Evolutionary conservation across 225 moss, liverwort and hornwort genomes (phyloP), one percentile per base, ranked within the genome.

Genomic region (Anthoceros angustus): DNA sequence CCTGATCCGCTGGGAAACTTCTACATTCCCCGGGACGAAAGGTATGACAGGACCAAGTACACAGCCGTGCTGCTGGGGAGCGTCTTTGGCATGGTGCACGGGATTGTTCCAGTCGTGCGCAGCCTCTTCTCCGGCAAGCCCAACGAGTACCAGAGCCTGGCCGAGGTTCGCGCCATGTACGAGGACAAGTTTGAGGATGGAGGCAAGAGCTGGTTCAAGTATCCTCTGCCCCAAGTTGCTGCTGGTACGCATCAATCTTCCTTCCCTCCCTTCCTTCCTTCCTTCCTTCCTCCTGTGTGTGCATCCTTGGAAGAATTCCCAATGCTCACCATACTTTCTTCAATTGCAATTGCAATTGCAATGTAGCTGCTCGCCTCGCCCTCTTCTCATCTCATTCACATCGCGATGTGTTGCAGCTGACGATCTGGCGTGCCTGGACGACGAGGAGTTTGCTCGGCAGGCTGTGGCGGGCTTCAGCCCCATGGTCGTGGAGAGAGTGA

Each of bases 11-110:
- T 55, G 55, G 55, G 55, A 15, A 55, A 55, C 18, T n/a, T 18
- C 55, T 55, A 55, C 55, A 55, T 55, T n/a, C 55, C 55, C 55
- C 18, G 55, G 55, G 55, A 55, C 55, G 55, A 55, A 15, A 55
- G 23, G 55, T 55, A 55, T 23, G 55, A 18, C 16, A 15, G 55
- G 7, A 20, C 23, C 55, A 55, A 55, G 55, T 55, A 55, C 55
- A 55, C 55, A 0, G 14, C 55, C 0, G 14, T 15, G 55, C 55
- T 55, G 55, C 55, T 55, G 14, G 55, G 55, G n/a, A 55, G 55
- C 55, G 55, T 55, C n/a, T 55, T 18, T 4, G 55, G 55, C 55
- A 55, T 55, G 55, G 16, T 55, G 55, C 55, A 55, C 55, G 55
- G 55, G 7, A 55, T 55, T 20, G 6, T 55, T 15, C 55, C 55